phyloP scores from a whole-genome alignment of 305 asterid species.

The Fraxinus paxiana region DNA sequence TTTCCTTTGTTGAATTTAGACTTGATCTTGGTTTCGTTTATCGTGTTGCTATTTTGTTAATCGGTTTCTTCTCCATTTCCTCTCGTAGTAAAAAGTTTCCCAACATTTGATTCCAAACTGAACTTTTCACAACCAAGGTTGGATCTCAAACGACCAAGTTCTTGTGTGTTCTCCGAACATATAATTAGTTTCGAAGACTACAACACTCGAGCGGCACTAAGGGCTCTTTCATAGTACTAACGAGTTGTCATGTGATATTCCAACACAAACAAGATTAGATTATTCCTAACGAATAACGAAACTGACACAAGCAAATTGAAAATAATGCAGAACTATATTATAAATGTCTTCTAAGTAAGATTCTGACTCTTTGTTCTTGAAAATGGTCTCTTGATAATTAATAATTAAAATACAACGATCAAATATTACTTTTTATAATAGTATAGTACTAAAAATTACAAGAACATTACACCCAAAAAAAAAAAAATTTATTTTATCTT shows the following conservation, averaged over 20 bases:
- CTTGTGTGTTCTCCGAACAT: background rate
- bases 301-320: background rate
- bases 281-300: no score
- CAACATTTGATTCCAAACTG: no score
- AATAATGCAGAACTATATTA: background rate
- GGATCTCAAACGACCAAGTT: background rate
- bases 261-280: no score
- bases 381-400: background rate
- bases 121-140: no score
- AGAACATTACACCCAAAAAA: background rate
- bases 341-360: no score
- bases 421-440: background rate
- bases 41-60: no score
- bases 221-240: background rate
- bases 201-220: background rate
- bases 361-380: no score
- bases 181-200: background rate
- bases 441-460: background rate
- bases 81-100: no score
- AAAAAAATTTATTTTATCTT: no score
- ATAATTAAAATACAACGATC: background rate
- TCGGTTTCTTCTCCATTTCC: no score
- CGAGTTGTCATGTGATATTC: background rate
- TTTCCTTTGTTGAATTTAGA: no score
- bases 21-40: no score